A percentile compares a stretch with the other conserved stretches of the same genome.
phyloP scores from a whole-genome alignment of 768 basidiomycete species.

The Hydnomerulius pinastri region DNA sequence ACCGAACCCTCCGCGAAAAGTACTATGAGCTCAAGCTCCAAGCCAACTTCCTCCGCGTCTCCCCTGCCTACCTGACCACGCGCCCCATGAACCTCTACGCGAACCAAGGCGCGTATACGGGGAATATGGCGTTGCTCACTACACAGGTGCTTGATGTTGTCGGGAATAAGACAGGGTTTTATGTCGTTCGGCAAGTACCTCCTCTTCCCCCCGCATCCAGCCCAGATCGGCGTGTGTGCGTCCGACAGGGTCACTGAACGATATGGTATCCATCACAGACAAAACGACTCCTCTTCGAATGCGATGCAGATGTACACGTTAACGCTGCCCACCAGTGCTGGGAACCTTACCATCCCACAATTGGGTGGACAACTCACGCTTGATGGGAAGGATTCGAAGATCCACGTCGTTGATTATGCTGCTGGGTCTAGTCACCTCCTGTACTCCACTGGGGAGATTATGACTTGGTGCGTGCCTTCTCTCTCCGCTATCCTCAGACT shows the following conservation, averaged over 20 bases:
- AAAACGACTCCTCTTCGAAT: conserved; percentile 13
- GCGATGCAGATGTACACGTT: conserved; percentile 34
- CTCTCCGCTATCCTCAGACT: background rate
- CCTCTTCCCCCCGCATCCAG: too few relatives aligned
- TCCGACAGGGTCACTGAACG: too few relatives aligned
- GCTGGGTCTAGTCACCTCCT: conserved; percentile 46
- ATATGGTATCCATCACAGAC: too few relatives aligned
- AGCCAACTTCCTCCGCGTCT: conserved; percentile 51
- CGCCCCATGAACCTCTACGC: conserved; percentile 43
- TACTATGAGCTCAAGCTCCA: conserved; percentile 55
- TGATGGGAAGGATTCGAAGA: conserved; percentile 55
- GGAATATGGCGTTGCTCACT: conserved; percentile 49
- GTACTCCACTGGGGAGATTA: conserved; percentile 51
- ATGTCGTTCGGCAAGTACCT: too few relatives aligned
- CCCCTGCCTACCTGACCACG: conserved; percentile 51
- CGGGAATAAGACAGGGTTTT: conserved; percentile 50
- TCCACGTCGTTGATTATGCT: conserved; percentile 50
- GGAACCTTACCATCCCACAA: conserved; percentile 42
- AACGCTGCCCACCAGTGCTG: conserved; percentile 47
- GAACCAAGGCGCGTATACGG: conserved; percentile 47
- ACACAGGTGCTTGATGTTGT: conserved; percentile 51
- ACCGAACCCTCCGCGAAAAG: conserved; percentile 53
- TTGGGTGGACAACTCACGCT: conserved; percentile 45
- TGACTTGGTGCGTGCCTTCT: conserved; percentile 42
- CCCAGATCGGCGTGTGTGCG: too few relatives aligned